Base-by-base conservation (phyloP, 2,329 filamentous ascomycete genomes). In the Neospermospora avenae region DNA sequence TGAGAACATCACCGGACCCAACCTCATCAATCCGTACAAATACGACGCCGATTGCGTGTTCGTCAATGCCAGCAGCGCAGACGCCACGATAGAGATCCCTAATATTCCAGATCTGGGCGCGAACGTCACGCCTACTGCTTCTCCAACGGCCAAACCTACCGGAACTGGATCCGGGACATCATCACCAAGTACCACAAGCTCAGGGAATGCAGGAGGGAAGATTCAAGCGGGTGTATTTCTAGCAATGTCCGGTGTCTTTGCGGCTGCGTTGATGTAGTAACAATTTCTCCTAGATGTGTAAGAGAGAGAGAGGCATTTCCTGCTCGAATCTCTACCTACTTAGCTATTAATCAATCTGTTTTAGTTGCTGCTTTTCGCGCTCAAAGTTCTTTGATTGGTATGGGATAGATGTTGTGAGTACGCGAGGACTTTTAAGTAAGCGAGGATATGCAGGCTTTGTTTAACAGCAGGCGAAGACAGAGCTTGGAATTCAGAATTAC, bases 41-140 rank as follows among this genome's bases (percentile, higher is more conserved):
- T 71, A 72, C 48, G 70, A 72, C 62, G 66, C 63, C 3, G 64
- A 64, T 53, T 71, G 70, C 48, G 22, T 58, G 3, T 64, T 65
- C 57, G 63, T 67, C 20, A 69, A 69, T 58, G 55, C 62, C 1
- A 60, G 48, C 4, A 62, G 57, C 25, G 65, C 62, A 8, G 56
- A 66, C 56, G 55, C 48, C 10, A 52, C 24, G 1, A 28, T 46
- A 11, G 37, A 39, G 1, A 37, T 28, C 10, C 54, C 63, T 16
- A 34, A 22, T 51, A 2, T 51, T 11, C 48, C 48, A 10, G 48
- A 51, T 16, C 31, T 55, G 25, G 59, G 59, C 10, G 55, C 55
- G 16, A 42, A 13, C 37, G 59, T 61, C 7, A 58, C 55, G 39
- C 59, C 59, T 6, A 56, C 53, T 24, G 53, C 37, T 6, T 22